Conservation (phyloP, 306 rosid genomes). For the Trichosanthes cucumerina region DNA sequence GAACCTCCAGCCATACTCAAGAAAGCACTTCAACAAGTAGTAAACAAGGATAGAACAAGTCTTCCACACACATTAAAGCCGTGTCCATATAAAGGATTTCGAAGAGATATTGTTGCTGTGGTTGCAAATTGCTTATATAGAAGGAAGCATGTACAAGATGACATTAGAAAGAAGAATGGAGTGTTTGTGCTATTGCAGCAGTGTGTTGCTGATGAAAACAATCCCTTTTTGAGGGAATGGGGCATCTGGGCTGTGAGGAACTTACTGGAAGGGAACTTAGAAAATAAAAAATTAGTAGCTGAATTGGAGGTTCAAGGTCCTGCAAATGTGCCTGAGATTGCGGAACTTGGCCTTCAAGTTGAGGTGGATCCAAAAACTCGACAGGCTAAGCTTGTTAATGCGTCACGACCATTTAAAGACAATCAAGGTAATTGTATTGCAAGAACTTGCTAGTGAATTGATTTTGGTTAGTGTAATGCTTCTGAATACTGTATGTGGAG, state of each 20-base stretch:
- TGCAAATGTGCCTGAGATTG: conserved; percentile 52
- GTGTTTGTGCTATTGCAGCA: conserved; percentile 68
- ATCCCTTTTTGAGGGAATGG: conserved; percentile 84
- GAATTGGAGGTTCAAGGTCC: conserved; percentile 64
- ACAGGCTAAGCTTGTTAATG: conserved; percentile 64
- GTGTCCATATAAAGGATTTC: conserved; percentile 60
- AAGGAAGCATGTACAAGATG: conserved; percentile 56
- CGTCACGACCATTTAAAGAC: not conserved
- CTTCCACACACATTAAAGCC: conserved; percentile 22
- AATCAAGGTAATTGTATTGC: too few relatives aligned
- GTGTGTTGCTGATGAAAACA: conserved; percentile 72
- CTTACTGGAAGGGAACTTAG: conserved; percentile 55
- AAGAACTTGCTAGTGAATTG: not conserved
- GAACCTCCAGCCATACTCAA: conserved; percentile 61
- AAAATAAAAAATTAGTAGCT: conserved; percentile 56
- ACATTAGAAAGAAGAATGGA: conserved; percentile 41
- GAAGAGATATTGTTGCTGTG: conserved; percentile 62
- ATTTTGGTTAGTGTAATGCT: not conserved
- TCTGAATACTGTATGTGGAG: not conserved
- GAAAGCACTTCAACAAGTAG: conserved; percentile 38
- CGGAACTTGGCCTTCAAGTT: conserved; percentile 60
- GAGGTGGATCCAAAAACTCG: conserved; percentile 53
- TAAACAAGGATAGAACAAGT: conserved; percentile 19
- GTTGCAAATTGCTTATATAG: conserved; percentile 60
- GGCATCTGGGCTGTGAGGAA: conserved; percentile 73